Percentiles rank a stretch among this genome's conserved stretches.
Conservation (phyloP, 1,139 yeast genomes). For the Candida neerlandica region DNA sequence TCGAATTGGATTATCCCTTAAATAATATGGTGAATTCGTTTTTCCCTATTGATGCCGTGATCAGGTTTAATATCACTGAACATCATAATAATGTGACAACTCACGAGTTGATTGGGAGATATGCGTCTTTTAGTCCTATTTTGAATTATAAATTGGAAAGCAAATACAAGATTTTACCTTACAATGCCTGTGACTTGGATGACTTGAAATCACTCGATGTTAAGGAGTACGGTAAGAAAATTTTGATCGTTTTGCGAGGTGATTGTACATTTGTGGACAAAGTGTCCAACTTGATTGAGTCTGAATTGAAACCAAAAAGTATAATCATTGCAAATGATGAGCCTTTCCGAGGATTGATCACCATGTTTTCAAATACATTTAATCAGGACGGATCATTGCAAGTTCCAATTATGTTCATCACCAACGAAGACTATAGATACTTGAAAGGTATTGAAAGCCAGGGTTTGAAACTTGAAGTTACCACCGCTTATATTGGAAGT, state of each 20-base stretch:
- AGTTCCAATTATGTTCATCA: conserved; percentile 42
- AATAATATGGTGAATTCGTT: conserved; percentile 42
- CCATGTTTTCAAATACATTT: conserved; percentile 46
- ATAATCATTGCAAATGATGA: conserved; percentile 47
- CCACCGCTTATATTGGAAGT: conserved; percentile 42
- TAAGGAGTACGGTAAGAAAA: conserved; percentile 22
- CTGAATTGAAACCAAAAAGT: conserved; percentile 34
- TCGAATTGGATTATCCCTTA: conserved; percentile 40
- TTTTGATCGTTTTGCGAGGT: conserved; percentile 42
- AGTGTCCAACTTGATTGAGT: conserved; percentile 32
- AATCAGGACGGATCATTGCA: conserved; percentile 39
- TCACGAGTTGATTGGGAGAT: conserved; percentile 36
- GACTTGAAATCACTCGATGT: conserved; percentile 10
- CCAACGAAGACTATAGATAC: conserved; percentile 38
- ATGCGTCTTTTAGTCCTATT: conserved; percentile 48
- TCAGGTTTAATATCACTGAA: conserved; percentile 32
- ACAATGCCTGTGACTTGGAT: conserved; percentile 31
- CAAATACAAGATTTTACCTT: conserved; percentile 29
- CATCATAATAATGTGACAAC: conserved; percentile 18
- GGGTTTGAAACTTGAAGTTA: conserved; percentile 22
- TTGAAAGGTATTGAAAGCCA: conserved; percentile 18
- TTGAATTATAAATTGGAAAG: conserved; percentile 27
- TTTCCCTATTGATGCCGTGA: conserved; percentile 44
- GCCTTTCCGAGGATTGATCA: conserved; percentile 40
- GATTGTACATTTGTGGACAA: conserved; percentile 47